Evolutionary conservation across 2,329 filamentous ascomycete species (phyloP), one percentile per base, ranked within the genome.

Genomic region (Seiridium cupressi): DNA sequence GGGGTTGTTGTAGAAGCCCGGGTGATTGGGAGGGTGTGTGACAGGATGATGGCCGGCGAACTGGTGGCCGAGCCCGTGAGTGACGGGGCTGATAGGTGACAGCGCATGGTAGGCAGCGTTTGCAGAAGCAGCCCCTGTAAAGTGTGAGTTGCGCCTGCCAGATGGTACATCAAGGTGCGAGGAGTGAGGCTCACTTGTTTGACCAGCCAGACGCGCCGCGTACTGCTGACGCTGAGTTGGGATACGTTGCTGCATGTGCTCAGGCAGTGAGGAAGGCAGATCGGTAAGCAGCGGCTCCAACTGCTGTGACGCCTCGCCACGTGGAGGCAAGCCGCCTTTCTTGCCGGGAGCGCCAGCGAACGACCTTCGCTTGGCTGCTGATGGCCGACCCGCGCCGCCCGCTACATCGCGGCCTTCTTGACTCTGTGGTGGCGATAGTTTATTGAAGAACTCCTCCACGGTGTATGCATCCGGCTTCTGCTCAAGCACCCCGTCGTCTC

Each of bases 391-490:
- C 5, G 68, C 26, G 57, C 64, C 63, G 13, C 46, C 36, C 5
- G 34, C 18, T 63, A 70, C 61, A 75, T 83, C 68, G 69, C 74
- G 62, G 26, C 66, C 68, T 11, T 87, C 79, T 55, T 76, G 74
- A 70, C 77, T 78, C 72, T 85, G 76, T 64, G 86, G 83, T 10
- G 90, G 89, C 1, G 89, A 90, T 44, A 96, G 79, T 54, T 88
- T 91, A 5, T 91, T 90, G 71, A 98, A 94, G 76, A 96, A 97
- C 66, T 98, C 93, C 69, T 97, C 93, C 0, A 97, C 93, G 3
- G 92, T 96, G 69, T 95, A 91, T n/a, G 97, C 80, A 71, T 96
- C 91, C 3, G 91, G 87, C 71, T 94, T 93, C 68, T 97, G 91
- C 62, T 93, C 91, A 65, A 97, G 83, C 1, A 95, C 92, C 0